Percentiles rank a stretch among this genome's conserved stretches.
phyloP scores from a whole-genome alignment of 2,329 filamentous ascomycete species.

The Diaporthe destruens region DNA sequence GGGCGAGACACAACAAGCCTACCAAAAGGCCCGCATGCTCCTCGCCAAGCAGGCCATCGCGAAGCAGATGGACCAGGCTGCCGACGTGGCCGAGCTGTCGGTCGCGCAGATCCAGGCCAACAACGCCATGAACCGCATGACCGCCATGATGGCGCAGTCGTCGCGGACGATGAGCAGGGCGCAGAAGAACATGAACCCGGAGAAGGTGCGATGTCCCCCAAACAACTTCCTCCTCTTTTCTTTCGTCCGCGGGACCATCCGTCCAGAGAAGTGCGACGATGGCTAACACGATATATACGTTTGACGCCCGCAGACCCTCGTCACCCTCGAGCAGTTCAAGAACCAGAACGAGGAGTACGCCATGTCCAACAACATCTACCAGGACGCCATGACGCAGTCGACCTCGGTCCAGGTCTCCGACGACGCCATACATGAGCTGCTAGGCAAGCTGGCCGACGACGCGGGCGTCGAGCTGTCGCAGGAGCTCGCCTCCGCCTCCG shows the following conservation, averaged over 20 bases:
- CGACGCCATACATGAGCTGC: conserved; percentile 87
- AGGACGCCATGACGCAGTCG: conserved; percentile 84
- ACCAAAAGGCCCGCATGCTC: conserved; percentile 73
- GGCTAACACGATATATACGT: background rate
- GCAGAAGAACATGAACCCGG: conserved; percentile 70
- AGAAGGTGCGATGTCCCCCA: conserved; percentile 58
- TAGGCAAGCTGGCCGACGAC: conserved; percentile 89
- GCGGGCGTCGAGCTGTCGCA: conserved; percentile 85
- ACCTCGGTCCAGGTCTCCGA: conserved; percentile 80
- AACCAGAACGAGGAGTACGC: conserved; percentile 74
- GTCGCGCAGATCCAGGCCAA: conserved; percentile 74
- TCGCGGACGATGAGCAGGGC: conserved; percentile 70
- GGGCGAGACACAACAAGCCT: conserved; percentile 73
- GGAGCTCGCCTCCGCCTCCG: conserved; percentile 73
- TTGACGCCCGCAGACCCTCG: conserved; percentile 60
- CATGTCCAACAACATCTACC: conserved; percentile 80
- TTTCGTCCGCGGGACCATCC: too few species aligned
- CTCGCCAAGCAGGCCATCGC: conserved; percentile 72
- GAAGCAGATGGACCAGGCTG: conserved; percentile 73
- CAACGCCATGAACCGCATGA: conserved; percentile 75
- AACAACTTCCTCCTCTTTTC: background rate
- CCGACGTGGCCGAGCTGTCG: conserved; percentile 73
- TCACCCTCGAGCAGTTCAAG: conserved; percentile 72
- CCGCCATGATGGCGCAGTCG: conserved; percentile 72
- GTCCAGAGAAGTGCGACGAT: background rate